These are phyloP conservation scores for Vaccinium corymbosum DNA, from an alignment of 148 eudicot species.

Conservation along the genomic window DNA sequence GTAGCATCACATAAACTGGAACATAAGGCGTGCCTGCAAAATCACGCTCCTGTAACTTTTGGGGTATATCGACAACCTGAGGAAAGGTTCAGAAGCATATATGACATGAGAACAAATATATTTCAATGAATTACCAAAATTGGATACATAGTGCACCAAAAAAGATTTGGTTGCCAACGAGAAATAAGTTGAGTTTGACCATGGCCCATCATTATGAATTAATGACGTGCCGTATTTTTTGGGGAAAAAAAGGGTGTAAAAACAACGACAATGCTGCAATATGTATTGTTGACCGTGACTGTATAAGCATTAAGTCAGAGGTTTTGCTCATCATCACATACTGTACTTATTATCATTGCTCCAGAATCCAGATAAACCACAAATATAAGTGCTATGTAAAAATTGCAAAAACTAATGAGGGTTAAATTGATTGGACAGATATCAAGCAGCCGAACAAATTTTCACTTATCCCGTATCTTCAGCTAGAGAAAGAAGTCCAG, in stretches of 20 bases:
- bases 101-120: neutral
- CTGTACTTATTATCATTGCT: neutral
- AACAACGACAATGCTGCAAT: neutral
- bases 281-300: neutral
- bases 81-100: neutral
- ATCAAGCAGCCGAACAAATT: neutral
- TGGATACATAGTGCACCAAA: neutral
- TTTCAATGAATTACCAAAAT: neutral
- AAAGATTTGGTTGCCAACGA: neutral
- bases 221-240: neutral
- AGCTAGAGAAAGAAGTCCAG: neutral
- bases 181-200: neutral
- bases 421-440: neutral
- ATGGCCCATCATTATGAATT: neutral
- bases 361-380: neutral
- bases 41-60: constrained; percentile 58
- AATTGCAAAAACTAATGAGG: neutral
- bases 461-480: neutral
- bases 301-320: neutral
- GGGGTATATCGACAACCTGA: constrained; percentile 29
- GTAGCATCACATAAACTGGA: constrained; percentile 82
- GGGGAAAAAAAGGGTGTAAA: neutral
- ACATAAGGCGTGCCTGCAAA: constrained; percentile 70
- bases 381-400: neutral
- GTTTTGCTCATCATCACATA: neutral